Evolutionary conservation across 352 stramenopile genomes (phyloP), one percentile per base, ranked within the genome.

Genomic region (Saprolegnia diclina): DNA sequence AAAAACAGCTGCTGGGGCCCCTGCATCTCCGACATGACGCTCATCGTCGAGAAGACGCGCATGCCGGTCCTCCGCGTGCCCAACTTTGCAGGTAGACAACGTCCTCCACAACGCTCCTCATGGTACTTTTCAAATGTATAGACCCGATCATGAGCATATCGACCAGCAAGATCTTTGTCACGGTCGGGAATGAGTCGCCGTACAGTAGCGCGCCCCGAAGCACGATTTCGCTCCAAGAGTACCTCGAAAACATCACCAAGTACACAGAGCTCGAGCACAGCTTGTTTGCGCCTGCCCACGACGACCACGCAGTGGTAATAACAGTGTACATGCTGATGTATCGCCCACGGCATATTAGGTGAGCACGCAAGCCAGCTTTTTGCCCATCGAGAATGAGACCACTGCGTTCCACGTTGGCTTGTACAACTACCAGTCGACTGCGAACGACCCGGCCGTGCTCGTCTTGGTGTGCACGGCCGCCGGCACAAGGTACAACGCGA

Each of bases 1-100:
- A 14, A 52, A 0, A 67, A 67, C n/a, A 61, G 46, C 26, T 67
- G 42, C 35, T 67, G n/a, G 18, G 62, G 62, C 38, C 62, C 62
- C 5, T 67, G 62, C 32, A 67, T 67, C 29, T 67, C 62, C 13
- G 62, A 67, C 29, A 67, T 67, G 62, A 67, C 62, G 50, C 44
- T 67, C 19, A 40, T 67, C 11, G 40, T 57, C 42, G 26, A 67
- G 22, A 57, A 67, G 5, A 37, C 42, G 16, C 61, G 62, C 38
- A 67, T 67, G 62, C 46, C 62, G 26, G 62, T 67, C 16, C 26
- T 67, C 16, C 62, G 62, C 13, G 14, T 38, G n/a, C 62, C 62
- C 19, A 67, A 67, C 44, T 67, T 67, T 59, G 10, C 62, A 4
- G 62, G 62, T 67, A 61, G 14, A 55, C 10, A n/a, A n/a, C 46